These are phyloP conservation scores for Lachancea meyersii DNA, from an alignment of 805 yeast genomes.

Conservation along the genomic window DNA sequence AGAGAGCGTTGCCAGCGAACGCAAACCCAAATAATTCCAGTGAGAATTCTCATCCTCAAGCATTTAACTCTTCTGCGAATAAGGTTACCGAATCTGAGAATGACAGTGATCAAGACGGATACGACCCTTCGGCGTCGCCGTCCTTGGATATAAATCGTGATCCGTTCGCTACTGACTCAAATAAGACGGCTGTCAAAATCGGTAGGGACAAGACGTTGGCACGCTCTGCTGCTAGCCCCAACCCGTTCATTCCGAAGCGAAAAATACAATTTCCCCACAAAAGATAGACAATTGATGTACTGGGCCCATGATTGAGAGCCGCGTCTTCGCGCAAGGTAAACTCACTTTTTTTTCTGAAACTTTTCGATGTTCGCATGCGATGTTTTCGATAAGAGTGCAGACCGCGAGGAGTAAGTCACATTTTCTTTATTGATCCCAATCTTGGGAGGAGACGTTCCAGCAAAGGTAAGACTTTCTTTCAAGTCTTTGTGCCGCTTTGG, in stretches of 20 bases:
- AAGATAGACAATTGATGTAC: constrained; percentile 2
- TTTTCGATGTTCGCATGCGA: constrained; percentile 1
- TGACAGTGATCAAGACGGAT: constrained; percentile 7
- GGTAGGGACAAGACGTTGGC: neutral
- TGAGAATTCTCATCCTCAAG: neutral
- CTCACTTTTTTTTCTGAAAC: constrained; percentile 5
- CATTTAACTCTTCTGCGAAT: neutral
- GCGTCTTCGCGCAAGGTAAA: neutral
- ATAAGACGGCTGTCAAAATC: neutral
- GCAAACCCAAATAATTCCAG: neutral
- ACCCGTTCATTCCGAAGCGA: constrained; percentile 25
- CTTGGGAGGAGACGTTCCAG: constrained; percentile 29
- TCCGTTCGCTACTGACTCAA: neutral
- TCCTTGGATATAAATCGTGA: neutral
- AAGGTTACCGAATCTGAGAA: neutral
- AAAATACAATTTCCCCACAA: constrained; percentile 11
- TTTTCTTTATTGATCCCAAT: constrained; percentile 16
- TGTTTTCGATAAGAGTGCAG: neutral
- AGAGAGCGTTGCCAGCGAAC: neutral
- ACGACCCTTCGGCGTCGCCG: constrained; percentile 8
- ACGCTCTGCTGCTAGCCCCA: constrained; percentile 1
- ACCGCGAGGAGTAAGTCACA: neutral
- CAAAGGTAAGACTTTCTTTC: constrained; percentile 1
- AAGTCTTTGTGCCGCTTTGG: neutral
- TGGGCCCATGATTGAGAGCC: neutral